Evolutionary conservation across 257 asterid species (phyloP).

Genomic region (Plantago ovata): DNA sequence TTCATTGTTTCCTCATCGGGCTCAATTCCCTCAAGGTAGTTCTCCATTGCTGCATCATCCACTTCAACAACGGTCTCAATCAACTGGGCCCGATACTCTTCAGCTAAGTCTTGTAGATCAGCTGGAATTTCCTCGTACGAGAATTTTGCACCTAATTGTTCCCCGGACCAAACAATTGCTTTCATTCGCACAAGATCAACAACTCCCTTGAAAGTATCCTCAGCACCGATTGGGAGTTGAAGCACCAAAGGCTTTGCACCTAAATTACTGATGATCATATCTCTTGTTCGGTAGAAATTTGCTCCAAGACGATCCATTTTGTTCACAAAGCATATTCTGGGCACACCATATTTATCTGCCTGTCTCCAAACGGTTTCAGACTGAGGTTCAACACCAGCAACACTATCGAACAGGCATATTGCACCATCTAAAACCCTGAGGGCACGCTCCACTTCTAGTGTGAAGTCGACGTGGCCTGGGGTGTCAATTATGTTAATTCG

Average conservation of each 20-base stretch:
- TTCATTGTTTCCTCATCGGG: constrained; percentile 76
- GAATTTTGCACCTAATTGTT: constrained; percentile 96
- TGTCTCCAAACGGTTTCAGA: constrained; percentile 99
- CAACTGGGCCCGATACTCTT: constrained; percentile 66
- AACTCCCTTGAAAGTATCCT: constrained; percentile 79
- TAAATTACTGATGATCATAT: constrained; percentile 82
- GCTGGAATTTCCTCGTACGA: constrained; percentile 67
- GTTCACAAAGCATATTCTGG: constrained; percentile 93
- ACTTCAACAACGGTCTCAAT: constrained; percentile 69
- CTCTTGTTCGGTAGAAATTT: constrained; percentile 84
- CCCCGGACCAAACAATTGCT: constrained; percentile 85
- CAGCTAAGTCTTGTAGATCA: constrained; percentile 68
- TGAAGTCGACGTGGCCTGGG: constrained; percentile 97
- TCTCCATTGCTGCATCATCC: constrained; percentile 89
- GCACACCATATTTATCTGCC: constrained; percentile 96
- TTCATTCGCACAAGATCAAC: constrained; percentile 85
- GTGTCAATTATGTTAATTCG: constrained; percentile 96
- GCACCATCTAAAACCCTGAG: constrained; percentile 94
- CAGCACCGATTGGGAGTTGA: constrained; percentile 85
- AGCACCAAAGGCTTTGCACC: constrained; percentile 91
- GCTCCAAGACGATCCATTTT: constrained; percentile 99
- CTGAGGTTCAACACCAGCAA: constrained; percentile 98
- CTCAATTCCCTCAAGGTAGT: constrained; percentile 80
- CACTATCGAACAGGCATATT: constrained; percentile 91
- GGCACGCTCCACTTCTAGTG: constrained; percentile 97